Conservation (phyloP, 257 asterid genomes). For the Penstemon newberryi region DNA sequence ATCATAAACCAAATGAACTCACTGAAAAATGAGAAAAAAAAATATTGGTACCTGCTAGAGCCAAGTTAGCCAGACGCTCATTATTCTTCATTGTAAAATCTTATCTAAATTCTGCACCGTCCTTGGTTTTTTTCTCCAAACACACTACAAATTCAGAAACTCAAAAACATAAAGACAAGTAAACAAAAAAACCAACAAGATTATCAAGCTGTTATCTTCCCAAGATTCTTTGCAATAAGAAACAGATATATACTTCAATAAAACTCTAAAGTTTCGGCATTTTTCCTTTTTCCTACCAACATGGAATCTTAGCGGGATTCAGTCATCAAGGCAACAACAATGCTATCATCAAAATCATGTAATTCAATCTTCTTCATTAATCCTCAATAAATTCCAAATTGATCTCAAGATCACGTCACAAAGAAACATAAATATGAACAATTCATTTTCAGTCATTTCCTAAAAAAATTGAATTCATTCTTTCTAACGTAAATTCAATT, state of each 20-base stretch:
- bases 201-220: conserved; percentile 20
- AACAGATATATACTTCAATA: neutral
- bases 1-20: conserved; percentile 12
- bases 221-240: conserved; percentile 17
- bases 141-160: conserved; percentile 25
- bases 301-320: too few species aligned
- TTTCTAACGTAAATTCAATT: conserved; percentile 9
- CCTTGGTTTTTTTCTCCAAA: conserved; percentile 24
- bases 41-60: conserved; percentile 54
- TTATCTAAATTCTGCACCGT: conserved; percentile 13
- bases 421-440: neutral
- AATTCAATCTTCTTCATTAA: conserved; percentile 12
- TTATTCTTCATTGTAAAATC: conserved; percentile 48
- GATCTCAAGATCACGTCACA: conserved; percentile 27
- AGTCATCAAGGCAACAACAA: neutral
- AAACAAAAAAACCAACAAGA: conserved; percentile 1
- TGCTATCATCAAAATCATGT: conserved; percentile 20
- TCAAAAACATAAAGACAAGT: conserved; percentile 10
- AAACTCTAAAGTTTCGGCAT: neutral
- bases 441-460: conserved; percentile 6
- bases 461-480: neutral
- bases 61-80: conserved; percentile 58
- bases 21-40: conserved; percentile 9
- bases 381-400: conserved; percentile 4
- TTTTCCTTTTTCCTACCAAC: neutral